phyloP scores from a whole-genome alignment of 2,329 filamentous ascomycete species.

The Orbilia javanica region DNA sequence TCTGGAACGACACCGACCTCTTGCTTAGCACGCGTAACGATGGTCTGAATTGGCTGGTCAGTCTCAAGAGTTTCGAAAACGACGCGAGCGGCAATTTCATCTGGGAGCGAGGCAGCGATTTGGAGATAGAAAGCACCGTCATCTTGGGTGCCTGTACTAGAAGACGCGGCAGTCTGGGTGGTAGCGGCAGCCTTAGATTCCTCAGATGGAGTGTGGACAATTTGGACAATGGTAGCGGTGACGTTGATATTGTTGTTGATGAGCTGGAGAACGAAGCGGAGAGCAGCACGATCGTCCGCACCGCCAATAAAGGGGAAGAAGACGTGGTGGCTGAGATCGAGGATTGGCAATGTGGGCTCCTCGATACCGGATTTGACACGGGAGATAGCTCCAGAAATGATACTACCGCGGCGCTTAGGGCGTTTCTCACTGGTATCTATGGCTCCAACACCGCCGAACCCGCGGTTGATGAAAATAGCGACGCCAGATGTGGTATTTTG shows the following conservation, averaged over 20 bases:
- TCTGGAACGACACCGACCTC: slow-evolving; percentile 75
- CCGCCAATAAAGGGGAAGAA: slow-evolving; percentile 90
- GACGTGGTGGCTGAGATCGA: slow-evolving; percentile 77
- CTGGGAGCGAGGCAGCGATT: slow-evolving; percentile 71
- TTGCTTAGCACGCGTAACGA: slow-evolving; percentile 67
- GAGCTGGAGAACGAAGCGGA: slow-evolving; percentile 85
- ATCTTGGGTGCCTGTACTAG: slow-evolving; percentile 43
- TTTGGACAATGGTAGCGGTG: slow-evolving; percentile 79
- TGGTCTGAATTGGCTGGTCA: slow-evolving; percentile 59
- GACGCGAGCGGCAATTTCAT: slow-evolving; percentile 70
- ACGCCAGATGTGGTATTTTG: slow-evolving; percentile 75
- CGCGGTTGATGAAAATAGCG: slow-evolving; percentile 83
- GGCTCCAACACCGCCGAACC: slow-evolving; percentile 69
- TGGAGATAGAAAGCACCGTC: slow-evolving; percentile 70
- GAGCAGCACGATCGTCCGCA: slow-evolving; percentile 81
- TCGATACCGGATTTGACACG: slow-evolving; percentile 60
- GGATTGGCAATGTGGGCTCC: slow-evolving; percentile 71
- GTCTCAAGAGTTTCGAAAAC: slow-evolving; percentile 68
- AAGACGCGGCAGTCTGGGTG: slow-evolving; percentile 25
- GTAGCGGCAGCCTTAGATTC: not conserved
- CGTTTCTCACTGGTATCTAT: slow-evolving; percentile 59
- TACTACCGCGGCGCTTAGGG: slow-evolving; percentile 12
- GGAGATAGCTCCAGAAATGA: slow-evolving; percentile 55
- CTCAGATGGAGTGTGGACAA: slow-evolving; percentile 64
- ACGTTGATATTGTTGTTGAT: slow-evolving; percentile 78